These are phyloP conservation scores for Eucalyptus marginata DNA, from an alignment of 345 rosid genomes.

Conservation along the genomic window DNA sequence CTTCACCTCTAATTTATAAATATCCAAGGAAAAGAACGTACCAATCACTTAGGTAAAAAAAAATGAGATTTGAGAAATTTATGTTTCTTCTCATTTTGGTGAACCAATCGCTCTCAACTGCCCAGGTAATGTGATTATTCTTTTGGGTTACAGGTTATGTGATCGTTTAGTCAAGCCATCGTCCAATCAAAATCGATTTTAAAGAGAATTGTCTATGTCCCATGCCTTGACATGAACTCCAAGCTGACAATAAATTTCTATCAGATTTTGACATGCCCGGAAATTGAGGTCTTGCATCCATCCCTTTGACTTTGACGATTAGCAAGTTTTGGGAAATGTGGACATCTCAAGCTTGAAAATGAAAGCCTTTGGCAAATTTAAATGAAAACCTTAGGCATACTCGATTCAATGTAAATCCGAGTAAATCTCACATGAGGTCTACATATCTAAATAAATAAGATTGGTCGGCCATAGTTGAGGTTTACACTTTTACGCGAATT, in stretches of 20 bases:
- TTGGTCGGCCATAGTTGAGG: neutral
- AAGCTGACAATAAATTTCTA: neutral
- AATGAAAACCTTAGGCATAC: neutral
- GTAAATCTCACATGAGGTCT: neutral
- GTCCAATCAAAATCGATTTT: neutral
- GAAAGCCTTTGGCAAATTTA: neutral
- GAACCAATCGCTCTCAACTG: neutral
- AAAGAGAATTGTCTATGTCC: neutral
- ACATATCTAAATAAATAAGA: neutral
- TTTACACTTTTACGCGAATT: neutral
- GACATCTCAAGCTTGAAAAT: neutral
- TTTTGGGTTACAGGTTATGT: neutral
- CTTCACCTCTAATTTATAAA: neutral
- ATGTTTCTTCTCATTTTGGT: neutral
- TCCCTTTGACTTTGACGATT: neutral
- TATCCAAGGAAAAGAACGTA: neutral
- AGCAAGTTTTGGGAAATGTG: neutral
- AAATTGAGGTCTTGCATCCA: neutral
- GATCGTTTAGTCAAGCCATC: neutral
- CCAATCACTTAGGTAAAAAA: neutral
- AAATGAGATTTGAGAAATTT: neutral
- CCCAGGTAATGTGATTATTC: neutral
- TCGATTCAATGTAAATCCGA: neutral
- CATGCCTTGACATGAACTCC: neutral
- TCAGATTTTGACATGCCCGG: neutral